Conservation (phyloP, 2,329 filamentous ascomycete genomes). For the Nemania abortiva region DNA sequence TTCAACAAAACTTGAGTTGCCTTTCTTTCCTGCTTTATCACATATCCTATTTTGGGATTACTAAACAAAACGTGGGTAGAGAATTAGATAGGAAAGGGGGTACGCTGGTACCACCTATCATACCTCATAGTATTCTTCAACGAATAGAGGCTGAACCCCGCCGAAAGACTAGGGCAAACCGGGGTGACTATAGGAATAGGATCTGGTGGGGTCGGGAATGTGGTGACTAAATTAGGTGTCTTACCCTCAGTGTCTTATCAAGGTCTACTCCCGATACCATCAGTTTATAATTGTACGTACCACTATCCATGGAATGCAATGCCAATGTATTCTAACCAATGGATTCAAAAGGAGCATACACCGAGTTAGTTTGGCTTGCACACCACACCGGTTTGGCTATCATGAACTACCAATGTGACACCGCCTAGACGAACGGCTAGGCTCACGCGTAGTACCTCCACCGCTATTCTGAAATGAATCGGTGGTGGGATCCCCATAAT, state of each 20-base stretch:
- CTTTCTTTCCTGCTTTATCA: too few relatives aligned
- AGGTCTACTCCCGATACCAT: neutral
- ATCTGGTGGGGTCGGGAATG: neutral
- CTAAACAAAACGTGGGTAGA: too few relatives aligned
- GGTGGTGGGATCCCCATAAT: conserved; percentile 3
- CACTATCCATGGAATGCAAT: neutral
- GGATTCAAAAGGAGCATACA: neutral
- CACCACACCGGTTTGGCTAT: neutral
- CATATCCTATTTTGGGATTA: too few relatives aligned
- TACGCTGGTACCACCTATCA: too few relatives aligned
- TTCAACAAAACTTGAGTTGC: too few relatives aligned
- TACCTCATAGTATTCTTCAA: too few relatives aligned
- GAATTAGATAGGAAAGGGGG: too few relatives aligned
- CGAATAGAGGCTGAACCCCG: too few relatives aligned
- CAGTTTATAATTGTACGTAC: neutral
- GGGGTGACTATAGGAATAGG: too few relatives aligned
- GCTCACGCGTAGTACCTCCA: too few relatives aligned
- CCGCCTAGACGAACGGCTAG: conserved; percentile 53
- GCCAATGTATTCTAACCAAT: neutral
- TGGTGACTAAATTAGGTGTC: neutral
- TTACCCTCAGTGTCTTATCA: neutral
- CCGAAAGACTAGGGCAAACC: neutral
- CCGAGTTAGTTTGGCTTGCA: neutral
- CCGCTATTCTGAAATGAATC: neutral
- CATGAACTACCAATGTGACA: conserved; percentile 64